A percentile compares a stretch with the other conserved stretches of the same genome.
phyloP scores from a whole-genome alignment of 768 basidiomycete genomes.

The Suillus subaureus region DNA sequence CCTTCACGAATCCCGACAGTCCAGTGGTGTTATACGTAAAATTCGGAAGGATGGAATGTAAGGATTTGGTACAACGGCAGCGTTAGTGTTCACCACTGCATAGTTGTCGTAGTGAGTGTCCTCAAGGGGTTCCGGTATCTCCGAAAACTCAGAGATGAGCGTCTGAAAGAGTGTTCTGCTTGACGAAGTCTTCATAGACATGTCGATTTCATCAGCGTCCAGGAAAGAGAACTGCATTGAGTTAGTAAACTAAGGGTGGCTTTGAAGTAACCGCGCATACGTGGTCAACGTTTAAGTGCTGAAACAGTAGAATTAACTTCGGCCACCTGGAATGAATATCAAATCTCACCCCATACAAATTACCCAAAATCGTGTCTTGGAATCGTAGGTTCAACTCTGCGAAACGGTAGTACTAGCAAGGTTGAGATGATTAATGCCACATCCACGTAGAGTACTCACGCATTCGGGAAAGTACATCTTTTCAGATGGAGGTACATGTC shows the following conservation, averaged over 20 bases:
- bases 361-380: constrained; percentile 87
- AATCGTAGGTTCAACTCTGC: constrained; percentile 72
- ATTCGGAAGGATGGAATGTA: constrained; percentile 81
- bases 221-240: constrained; percentile 53
- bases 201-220: constrained; percentile 53
- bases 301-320: constrained; percentile 10
- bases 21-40: constrained; percentile 75
- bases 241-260: constrained; percentile 1
- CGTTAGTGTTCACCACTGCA: constrained; percentile 75
- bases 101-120: constrained; percentile 63
- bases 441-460: constrained; percentile 45
- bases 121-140: constrained; percentile 55
- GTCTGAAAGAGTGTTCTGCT: constrained; percentile 35
- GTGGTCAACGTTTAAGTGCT: constrained; percentile 87
- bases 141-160: constrained; percentile 64
- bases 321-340: constrained; percentile 27
- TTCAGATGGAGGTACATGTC: constrained; percentile 85
- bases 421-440: background rate
- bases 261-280: constrained; percentile 40
- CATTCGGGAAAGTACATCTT: constrained; percentile 86
- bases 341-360: constrained; percentile 74
- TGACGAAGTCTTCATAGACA: constrained; percentile 29
- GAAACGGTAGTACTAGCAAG: constrained; percentile 59
- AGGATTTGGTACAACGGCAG: constrained; percentile 84
- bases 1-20: background rate